Base-by-base conservation (phyloP, 768 basidiomycete species). In the Cytidiella melzeri region DNA sequence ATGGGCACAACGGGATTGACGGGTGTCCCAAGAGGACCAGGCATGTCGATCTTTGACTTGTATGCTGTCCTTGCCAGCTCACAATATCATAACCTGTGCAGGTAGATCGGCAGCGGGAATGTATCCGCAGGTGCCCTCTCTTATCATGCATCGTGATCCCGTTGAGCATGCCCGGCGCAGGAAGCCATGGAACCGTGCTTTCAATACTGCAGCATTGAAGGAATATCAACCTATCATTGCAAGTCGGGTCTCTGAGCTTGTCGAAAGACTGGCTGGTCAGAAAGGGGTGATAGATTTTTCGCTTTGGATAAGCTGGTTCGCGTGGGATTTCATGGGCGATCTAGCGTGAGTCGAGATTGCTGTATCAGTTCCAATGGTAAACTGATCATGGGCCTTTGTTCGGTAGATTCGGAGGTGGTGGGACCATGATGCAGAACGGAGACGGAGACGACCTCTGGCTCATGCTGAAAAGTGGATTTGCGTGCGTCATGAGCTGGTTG, bases 391-490 rank as follows among this genome's bases (percentile, higher is more conserved):
- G n/a, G n/a, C n/a, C n/a, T n/a, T 15, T 25, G 2, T 15, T 24
- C 25, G 3, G 34, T 48, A 61, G 55, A 5, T 73, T 73, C 47
- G 69, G 71, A 21, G 68, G 68, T 19, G 67, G 67, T 3, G 67
- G 66, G 12, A 67, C 66, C 41, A 58, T 68, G 45, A 54, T 66
- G 55, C 58, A 57, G 1, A 69, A 73, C 48, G 58, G 59, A 1
- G 77, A 79, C 56, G 64, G 64, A 45, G 65, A 69, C 27, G 68
- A 69, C 21, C 63, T 73, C 9, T 73, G 69, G 72, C 66, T 70
- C 23, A 7, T 34, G 30, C 30, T 34, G 9, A 7, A 34, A 15
- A 15, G 15, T 15, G 30, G 30, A 7, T 15, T 34, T 7, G 15
- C 9, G 30, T 34, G 7, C 30, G 30, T 34, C 30, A 7, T 7